Conservation (phyloP, 2,329 filamentous ascomycete species). For the Calonectria pseudoturangicola region DNA sequence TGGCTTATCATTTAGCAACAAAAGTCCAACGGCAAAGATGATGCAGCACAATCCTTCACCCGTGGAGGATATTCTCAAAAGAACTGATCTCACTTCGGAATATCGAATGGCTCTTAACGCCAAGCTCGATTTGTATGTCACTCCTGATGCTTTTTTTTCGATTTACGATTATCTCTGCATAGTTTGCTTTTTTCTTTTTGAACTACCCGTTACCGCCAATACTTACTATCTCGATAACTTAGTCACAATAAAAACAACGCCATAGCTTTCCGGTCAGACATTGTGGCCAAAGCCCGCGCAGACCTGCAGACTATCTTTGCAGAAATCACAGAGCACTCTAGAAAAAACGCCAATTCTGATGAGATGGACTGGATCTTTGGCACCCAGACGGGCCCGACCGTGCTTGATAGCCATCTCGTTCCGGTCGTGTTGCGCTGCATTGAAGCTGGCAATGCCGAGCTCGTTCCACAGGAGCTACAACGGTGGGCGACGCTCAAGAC, state of each 20-base stretch:
- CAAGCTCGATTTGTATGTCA: constrained; percentile 2
- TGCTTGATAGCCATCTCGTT: constrained; percentile 9
- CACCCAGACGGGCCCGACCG: neutral
- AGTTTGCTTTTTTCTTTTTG: neutral
- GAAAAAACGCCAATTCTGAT: neutral
- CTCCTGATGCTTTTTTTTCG: neutral
- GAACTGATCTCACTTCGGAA: neutral
- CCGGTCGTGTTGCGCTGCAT: constrained; percentile 2
- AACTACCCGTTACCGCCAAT: too few relatives aligned
- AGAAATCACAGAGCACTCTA: neutral
- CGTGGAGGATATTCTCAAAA: constrained; percentile 5
- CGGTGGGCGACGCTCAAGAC: neutral
- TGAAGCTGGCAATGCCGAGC: neutral
- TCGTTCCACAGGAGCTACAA: constrained; percentile 1
- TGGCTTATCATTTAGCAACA: constrained; percentile 2
- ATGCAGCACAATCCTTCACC: constrained; percentile 4
- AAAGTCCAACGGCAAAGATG: neutral
- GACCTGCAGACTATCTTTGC: neutral
- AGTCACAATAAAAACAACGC: constrained; percentile 8
- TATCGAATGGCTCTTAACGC: neutral
- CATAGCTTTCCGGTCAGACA: neutral
- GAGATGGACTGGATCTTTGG: neutral
- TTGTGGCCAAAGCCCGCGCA: neutral
- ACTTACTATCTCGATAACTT: neutral
- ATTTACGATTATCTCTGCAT: neutral